Conservation (phyloP, 352 stramenopile species). For the Aphanomyces euteiches region DNA sequence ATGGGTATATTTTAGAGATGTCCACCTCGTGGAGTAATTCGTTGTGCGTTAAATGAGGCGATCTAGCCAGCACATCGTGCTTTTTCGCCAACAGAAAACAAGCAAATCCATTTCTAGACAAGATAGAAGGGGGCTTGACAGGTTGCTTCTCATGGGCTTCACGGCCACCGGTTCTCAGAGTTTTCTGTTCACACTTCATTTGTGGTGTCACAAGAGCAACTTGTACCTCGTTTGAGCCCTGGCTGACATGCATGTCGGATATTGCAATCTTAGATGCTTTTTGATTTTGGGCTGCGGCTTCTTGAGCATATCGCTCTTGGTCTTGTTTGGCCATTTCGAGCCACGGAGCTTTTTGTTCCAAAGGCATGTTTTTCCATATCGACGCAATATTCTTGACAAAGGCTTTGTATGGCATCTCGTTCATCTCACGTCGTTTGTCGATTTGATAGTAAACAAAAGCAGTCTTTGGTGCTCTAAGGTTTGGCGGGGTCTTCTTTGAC, state of each 20-base stretch:
- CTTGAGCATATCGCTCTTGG: background rate
- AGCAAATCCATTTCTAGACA: background rate
- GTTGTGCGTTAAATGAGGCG: constrained; percentile 21
- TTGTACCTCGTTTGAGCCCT: no score
- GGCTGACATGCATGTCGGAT: no score
- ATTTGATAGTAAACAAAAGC: constrained; percentile 25
- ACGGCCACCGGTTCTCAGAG: no score
- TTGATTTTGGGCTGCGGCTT: background rate
- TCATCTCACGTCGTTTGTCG: constrained; percentile 36
- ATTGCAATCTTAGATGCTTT: no score
- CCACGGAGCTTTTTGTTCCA: constrained; percentile 43
- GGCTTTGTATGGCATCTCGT: constrained; percentile 42
- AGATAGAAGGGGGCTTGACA: no score
- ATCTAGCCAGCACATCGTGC: background rate
- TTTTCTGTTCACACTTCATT: no score
- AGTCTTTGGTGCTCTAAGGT: background rate
- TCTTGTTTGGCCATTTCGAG: constrained; percentile 38
- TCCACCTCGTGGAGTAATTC: constrained; percentile 16
- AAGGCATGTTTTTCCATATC: constrained; percentile 46
- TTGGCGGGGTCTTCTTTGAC: no score
- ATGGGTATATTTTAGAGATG: background rate
- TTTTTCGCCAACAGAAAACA: constrained; percentile 19
- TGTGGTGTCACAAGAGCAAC: no score
- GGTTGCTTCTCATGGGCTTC: no score
- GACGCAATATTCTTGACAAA: constrained; percentile 46